These are phyloP conservation scores for Hyaloscypha finlandica DNA, from an alignment of 495 filamentous ascomycete species.

Conservation along the genomic window DNA sequence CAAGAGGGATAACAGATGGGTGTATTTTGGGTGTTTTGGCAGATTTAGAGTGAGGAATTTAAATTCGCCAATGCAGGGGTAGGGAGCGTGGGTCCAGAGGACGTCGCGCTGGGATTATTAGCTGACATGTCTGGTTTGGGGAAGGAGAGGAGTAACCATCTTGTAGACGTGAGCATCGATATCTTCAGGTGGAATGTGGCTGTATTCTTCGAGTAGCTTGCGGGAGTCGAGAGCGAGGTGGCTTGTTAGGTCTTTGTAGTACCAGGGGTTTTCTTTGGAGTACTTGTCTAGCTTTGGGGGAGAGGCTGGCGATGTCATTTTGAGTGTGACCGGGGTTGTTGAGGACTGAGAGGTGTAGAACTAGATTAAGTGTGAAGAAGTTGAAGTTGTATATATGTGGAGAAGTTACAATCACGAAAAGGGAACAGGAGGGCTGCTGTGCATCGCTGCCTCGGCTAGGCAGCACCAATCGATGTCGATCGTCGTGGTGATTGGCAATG, in stretches of 20 bases:
- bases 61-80: conserved; percentile 56
- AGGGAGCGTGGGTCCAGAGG: conserved; percentile 47
- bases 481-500: background rate
- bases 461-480: background rate
- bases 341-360: background rate
- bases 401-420: background rate
- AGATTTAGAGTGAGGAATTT: conserved; percentile 51
- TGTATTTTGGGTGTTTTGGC: conserved; percentile 9
- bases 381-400: background rate
- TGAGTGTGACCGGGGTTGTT: background rate
- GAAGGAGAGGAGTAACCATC: conserved; percentile 40
- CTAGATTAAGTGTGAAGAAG: background rate
- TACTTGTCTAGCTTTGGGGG: background rate
- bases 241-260: conserved; percentile 11
- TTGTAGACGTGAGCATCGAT: conserved; percentile 49
- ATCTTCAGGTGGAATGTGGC: conserved; percentile 44
- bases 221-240: conserved; percentile 17
- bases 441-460: background rate
- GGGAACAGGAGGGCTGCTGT: too few species aligned
- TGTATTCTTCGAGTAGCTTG: conserved; percentile 48
- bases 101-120: conserved; percentile 42
- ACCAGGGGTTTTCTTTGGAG: conserved; percentile 25
- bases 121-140: conserved; percentile 1
- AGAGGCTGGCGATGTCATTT: background rate
- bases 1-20: conserved; percentile 5